A percentile compares a stretch with the other conserved stretches of the same genome.
phyloP scores from a whole-genome alignment of 495 filamentous ascomycete species.

The Penicillium canescens region DNA sequence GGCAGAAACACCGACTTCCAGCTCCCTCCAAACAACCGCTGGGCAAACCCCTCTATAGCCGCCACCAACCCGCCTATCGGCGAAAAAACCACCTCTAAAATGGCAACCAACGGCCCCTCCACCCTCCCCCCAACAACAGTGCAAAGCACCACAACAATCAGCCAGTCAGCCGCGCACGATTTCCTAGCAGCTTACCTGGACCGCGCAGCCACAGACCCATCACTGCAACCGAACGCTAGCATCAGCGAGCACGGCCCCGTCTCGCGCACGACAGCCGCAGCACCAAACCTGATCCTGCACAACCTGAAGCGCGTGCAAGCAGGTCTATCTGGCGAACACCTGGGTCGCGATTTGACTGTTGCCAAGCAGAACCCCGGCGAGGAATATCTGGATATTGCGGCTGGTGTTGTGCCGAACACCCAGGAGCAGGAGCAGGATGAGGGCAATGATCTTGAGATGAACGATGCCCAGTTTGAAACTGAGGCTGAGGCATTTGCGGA shows the following conservation, averaged over 20 bases:
- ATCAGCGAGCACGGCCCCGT: constrained; percentile 62
- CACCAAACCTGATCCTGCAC: constrained; percentile 59
- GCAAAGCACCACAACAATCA: constrained; percentile 46
- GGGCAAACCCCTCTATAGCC: not conserved
- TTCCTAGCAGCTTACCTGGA: constrained; percentile 60
- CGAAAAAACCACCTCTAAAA: constrained; percentile 23
- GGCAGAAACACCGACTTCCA: not conserved
- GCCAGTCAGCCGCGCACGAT: constrained; percentile 52
- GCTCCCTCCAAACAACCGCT: not conserved
- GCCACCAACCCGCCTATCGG: not conserved
- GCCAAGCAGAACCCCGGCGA: constrained; percentile 37
- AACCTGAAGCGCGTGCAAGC: constrained; percentile 67
- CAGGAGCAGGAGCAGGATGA: constrained; percentile 31
- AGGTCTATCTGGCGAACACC: constrained; percentile 59
- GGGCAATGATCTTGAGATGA: constrained; percentile 26
- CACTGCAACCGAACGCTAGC: constrained; percentile 65
- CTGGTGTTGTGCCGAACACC: constrained; percentile 19
- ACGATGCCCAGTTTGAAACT: constrained; percentile 25
- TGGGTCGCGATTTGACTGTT: constrained; percentile 49
- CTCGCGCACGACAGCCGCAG: constrained; percentile 52
- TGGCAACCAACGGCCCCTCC: constrained; percentile 42
- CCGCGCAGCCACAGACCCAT: constrained; percentile 52
- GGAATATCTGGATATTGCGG: constrained; percentile 28
- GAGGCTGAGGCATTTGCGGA: constrained; percentile 29
- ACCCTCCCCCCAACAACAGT: constrained; percentile 48